A percentile compares a stretch with the other conserved stretches of the same genome.
Evolutionary conservation across 1,284 basidiomycete genomes (phyloP).

Genomic region (Ustilago hordei): DNA sequence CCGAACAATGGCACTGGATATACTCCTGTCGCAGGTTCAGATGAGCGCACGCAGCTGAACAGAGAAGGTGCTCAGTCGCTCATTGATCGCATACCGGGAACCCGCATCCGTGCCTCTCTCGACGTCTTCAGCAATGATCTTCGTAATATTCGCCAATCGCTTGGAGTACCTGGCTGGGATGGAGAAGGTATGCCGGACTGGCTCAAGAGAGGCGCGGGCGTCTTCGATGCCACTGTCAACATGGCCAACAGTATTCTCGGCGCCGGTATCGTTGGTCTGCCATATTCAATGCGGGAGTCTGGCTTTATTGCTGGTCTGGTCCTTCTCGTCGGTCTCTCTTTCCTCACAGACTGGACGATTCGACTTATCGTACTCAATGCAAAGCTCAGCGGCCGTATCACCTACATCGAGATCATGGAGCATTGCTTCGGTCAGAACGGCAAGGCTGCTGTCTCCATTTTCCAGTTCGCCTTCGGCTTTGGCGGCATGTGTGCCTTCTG

Average conservation of each 20-base stretch:
- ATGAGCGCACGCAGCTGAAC: conserved; percentile 15
- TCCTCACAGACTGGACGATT: conserved; percentile 97
- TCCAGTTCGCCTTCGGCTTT: conserved; percentile 97
- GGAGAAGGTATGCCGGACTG: conserved; percentile 69
- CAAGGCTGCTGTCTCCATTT: conserved; percentile 88
- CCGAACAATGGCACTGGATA: conserved; percentile 6
- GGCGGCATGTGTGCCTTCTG: conserved; percentile 77
- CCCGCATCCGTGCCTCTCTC: conserved; percentile 48
- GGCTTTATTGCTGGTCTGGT: conserved; percentile 88
- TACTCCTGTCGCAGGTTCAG: conserved; percentile 16
- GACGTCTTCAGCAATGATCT: conserved; percentile 58
- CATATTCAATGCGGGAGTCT: conserved; percentile 91
- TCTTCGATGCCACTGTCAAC: conserved; percentile 86
- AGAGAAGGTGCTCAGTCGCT: conserved; percentile 36
- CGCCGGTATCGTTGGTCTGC: conserved; percentile 79
- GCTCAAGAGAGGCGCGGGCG: conserved; percentile 76
- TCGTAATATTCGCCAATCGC: conserved; percentile 50
- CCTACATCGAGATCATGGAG: conserved; percentile 96
- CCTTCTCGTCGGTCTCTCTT: conserved; percentile 83
- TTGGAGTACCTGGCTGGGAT: conserved; percentile 71
- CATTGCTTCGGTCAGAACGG: conserved; percentile 84
- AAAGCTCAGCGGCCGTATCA: conserved; percentile 89
- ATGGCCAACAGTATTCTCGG: conserved; percentile 98
- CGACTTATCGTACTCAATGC: conserved; percentile 90
- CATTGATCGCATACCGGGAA: conserved; percentile 41